These are phyloP conservation scores for Populus nigra DNA, from an alignment of 345 rosid genomes.

Conservation along the genomic window DNA sequence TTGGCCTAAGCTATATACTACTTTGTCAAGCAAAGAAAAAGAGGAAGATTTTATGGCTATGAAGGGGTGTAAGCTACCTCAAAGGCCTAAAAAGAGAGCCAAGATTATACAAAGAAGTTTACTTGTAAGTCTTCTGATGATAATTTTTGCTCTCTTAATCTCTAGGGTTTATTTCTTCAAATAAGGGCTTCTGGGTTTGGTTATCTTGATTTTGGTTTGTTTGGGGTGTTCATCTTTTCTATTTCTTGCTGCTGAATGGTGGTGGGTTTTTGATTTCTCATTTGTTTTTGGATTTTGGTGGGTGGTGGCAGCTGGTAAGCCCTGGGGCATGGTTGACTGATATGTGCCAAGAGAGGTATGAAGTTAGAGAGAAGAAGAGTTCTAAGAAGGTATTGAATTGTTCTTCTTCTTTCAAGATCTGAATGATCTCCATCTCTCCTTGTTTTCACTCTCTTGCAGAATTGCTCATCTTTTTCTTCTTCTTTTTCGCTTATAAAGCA, in stretches of 20 bases:
- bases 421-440: background rate
- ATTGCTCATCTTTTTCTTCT: background rate
- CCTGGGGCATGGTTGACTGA: conserved; percentile 84
- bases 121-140: conserved; percentile 41
- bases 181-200: background rate
- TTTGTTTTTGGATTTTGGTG: conserved; percentile 17
- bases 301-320: conserved; percentile 54
- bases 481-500: conserved; percentile 25
- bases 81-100: conserved; percentile 75
- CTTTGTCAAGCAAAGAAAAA: conserved; percentile 70
- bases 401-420: background rate
- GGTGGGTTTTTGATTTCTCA: background rate
- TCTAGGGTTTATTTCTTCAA: background rate
- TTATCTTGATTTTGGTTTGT: conserved; percentile 14
- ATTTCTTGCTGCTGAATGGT: background rate
- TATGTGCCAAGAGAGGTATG: conserved; percentile 77
- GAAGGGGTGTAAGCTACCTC: conserved; percentile 79
- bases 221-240: background rate
- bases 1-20: conserved; percentile 61
- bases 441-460: background rate
- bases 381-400: conserved; percentile 51
- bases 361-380: conserved; percentile 75
- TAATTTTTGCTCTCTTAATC: background rate
- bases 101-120: conserved; percentile 63
- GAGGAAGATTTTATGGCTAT: conserved; percentile 76